These are phyloP conservation scores for Ammopiptanthus mongolicus DNA, from an alignment of 306 rosid species.

Conservation along the genomic window DNA sequence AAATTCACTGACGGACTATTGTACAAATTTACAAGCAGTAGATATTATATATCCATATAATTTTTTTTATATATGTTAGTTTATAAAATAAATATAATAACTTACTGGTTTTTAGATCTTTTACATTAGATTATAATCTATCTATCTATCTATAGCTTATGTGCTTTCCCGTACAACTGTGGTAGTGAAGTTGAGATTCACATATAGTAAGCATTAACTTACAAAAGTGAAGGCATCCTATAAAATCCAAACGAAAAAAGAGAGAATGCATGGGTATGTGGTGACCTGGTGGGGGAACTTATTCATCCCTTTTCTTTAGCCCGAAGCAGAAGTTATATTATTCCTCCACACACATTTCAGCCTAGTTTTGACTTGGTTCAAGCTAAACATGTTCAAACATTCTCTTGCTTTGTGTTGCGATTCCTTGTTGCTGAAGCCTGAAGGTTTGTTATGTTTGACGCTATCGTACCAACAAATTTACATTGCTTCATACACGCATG, in stretches of 20 bases:
- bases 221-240: not conserved
- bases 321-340: slow-evolving; percentile 2
- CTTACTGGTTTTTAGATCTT: too few species aligned
- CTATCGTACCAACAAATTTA: not conserved
- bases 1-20: not conserved
- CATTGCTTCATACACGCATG: not conserved
- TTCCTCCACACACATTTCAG: not conserved
- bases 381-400: not conserved
- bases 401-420: not conserved
- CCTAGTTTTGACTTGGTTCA: not conserved
- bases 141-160: too few species aligned
- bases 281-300: not conserved
- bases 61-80: too few species aligned
- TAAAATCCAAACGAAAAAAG: not conserved
- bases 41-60: not conserved
- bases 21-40: not conserved
- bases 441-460: not conserved
- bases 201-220: not conserved
- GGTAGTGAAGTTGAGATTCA: not conserved
- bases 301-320: not conserved
- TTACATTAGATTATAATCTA: not conserved
- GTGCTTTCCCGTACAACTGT: not conserved
- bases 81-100: too few species aligned
- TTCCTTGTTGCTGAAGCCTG: not conserved
- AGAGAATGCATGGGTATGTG: not conserved